Percentiles rank a stretch among this genome's conserved stretches.
phyloP scores from a whole-genome alignment of 768 basidiomycete species.

The Pleurotus cornucopiae region DNA sequence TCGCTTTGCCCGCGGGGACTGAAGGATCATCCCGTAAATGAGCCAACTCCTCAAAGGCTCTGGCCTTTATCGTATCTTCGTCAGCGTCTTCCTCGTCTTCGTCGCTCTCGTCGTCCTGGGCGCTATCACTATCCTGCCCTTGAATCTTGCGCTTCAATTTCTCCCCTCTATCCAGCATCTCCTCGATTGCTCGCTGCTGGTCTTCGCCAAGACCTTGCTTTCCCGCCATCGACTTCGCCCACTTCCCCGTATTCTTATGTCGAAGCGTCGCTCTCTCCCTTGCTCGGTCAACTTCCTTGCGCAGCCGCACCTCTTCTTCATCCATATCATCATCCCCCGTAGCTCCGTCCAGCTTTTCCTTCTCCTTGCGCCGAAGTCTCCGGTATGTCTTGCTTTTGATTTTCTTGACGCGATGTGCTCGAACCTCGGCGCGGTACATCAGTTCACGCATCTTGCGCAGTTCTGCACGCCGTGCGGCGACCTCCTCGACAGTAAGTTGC shows the following conservation, averaged over 20 bases:
- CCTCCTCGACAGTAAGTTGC: conserved; percentile 81
- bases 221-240: conserved; percentile 73
- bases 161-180: conserved; percentile 84
- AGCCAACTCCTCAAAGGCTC: conserved; percentile 77
- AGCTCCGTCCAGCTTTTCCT: conserved; percentile 51
- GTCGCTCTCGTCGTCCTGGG: conserved; percentile 32
- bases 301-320: conserved; percentile 15
- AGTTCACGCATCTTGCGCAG: conserved; percentile 88
- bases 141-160: conserved; percentile 71
- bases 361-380: conserved; percentile 75
- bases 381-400: conserved; percentile 96
- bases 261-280: conserved; percentile 84
- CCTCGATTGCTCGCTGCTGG: conserved; percentile 61
- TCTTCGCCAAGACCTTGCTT: conserved; percentile 56
- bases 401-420: conserved; percentile 85
- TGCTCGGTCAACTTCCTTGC: conserved; percentile 76
- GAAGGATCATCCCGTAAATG: conserved; percentile 32
- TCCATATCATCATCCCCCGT: conserved; percentile 16
- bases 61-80: conserved; percentile 52
- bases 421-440: conserved; percentile 88
- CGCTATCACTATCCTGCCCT: conserved; percentile 57
- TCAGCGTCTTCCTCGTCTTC: conserved; percentile 29
- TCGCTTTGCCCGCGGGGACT: conserved; percentile 38
- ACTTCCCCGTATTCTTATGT: conserved; percentile 86
- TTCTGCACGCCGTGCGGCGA: conserved; percentile 74